A percentile compares a stretch with the other conserved stretches of the same genome.
phyloP scores from a whole-genome alignment of 768 basidiomycete genomes.

The Boletus insuetus region DNA sequence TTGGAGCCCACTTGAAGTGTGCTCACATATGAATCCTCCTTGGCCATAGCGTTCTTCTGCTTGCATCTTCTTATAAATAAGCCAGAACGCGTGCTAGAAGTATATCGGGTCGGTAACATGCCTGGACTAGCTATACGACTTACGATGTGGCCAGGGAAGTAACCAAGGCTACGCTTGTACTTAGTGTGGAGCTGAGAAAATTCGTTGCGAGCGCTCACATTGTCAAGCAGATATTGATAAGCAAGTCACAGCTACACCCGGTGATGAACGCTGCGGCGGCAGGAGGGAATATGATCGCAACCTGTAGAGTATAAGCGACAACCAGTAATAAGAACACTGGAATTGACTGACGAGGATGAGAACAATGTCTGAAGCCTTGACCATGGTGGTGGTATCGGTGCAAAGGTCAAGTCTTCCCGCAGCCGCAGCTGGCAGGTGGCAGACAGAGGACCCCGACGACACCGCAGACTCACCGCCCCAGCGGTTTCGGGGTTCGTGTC shows the following conservation, averaged over 20 bases:
- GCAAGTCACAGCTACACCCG: constrained; percentile 82
- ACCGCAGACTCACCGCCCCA: neutral
- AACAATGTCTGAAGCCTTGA: constrained; percentile 68
- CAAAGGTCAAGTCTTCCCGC: neutral
- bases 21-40: constrained; percentile 76
- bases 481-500: constrained; percentile 14
- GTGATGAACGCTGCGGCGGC: constrained; percentile 75
- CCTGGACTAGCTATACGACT: constrained; percentile 12
- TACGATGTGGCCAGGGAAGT: constrained; percentile 63
- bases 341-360: constrained; percentile 64
- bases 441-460: constrained; percentile 18
- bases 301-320: constrained; percentile 36
- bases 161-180: constrained; percentile 55
- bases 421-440: constrained; percentile 8
- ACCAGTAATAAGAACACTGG: neutral
- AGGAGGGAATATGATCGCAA: constrained; percentile 79
- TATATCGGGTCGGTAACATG: neutral
- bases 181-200: constrained; percentile 1
- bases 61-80: constrained; percentile 88
- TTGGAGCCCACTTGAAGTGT: neutral
- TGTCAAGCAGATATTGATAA: constrained; percentile 81
- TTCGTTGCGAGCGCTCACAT: constrained; percentile 43
- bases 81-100: constrained; percentile 76
- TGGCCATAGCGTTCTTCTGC: constrained; percentile 79
- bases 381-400: constrained; percentile 28